A percentile compares a stretch with the other conserved stretches of the same genome.
Evolutionary conservation across 2,329 filamentous ascomycete genomes (phyloP).

Genomic region (Leptographium lundbergii): DNA sequence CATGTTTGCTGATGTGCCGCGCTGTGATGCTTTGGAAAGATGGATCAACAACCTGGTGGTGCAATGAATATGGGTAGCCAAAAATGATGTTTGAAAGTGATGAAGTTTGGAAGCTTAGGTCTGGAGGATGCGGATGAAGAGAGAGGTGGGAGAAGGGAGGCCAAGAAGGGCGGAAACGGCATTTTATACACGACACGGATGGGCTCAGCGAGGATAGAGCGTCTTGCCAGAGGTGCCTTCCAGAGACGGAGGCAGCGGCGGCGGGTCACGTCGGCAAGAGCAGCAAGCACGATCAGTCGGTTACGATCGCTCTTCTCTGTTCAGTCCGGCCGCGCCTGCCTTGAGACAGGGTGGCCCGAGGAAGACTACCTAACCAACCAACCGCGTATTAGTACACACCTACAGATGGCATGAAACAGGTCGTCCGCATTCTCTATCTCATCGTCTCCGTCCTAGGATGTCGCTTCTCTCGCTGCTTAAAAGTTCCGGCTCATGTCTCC

Average conservation of each 20-base stretch:
- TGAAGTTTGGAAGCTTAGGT: not conserved
- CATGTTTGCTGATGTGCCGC: too few species aligned
- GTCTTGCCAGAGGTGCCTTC: not conserved
- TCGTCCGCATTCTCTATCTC: not conserved
- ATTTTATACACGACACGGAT: not conserved
- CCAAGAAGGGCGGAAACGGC: not conserved
- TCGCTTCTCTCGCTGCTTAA: conserved; percentile 9
- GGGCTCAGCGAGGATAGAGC: not conserved
- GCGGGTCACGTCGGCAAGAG: not conserved
- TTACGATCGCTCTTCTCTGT: conserved; percentile 3
- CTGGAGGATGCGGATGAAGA: not conserved
- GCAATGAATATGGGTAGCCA: not conserved
- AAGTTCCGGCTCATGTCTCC: conserved; percentile 25
- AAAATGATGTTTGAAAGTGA: not conserved
- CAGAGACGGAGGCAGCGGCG: not conserved
- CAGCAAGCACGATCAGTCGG: not conserved
- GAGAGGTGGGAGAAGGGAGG: not conserved
- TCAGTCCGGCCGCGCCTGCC: not conserved
- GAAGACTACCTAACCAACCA: not conserved
- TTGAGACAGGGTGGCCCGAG: not conserved
- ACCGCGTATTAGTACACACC: conserved; percentile 8
- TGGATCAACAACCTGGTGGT: too few species aligned
- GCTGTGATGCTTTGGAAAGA: too few species aligned
- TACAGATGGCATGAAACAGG: not conserved
- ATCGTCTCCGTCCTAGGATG: not conserved